Base-by-base conservation (phyloP, 768 basidiomycete species). In the Calocybe cyanea region DNA sequence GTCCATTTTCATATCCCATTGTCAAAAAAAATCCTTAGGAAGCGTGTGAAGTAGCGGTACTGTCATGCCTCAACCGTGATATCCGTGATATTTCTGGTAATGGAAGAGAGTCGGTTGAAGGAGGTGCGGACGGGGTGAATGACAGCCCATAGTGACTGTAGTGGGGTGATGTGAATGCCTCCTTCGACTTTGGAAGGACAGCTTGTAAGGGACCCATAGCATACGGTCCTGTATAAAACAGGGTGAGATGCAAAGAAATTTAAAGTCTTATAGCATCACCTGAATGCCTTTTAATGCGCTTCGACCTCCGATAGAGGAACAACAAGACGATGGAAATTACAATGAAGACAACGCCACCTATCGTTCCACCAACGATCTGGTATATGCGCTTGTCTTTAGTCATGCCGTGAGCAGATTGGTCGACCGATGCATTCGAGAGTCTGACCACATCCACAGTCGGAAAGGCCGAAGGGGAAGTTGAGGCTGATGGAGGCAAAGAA, bases 151-250 rank as follows among this genome's bases (percentile, higher is more conserved):
- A 57, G 38, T 61, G 59, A 39, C 60, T 56, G 49, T 56, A 58
- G 28, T 58, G 60, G 10, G 54, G 57, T 7, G 61, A 60, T 30
- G 64, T 65, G 46, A 62, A 64, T 13, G 61, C 64, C 52, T 63
- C 60, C 41, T 63, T 65, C 23, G 60, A 55, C 9, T 48, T 52
- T 2, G 62, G 61, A 36, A 62, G 49, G 14, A 49, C 54, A 17
- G 51, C 60, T 48, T 58, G 58, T 4, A 65, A 50, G 4, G 62
- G 58, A 7, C 62, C 57, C 41, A 55, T 57, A 15, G 52, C 49
- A 42, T 61, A 50, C 33, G 44, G 47, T 5, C 20, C 47, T 45
- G 18, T 3, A 7, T 38, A 7, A 9, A 42, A 4, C 25, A 13
- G 11, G 11, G 9, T n/a, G 23, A 30, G 33, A 38, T 28, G n/a